phyloP scores from a whole-genome alignment of 805 yeast genomes.

The Yueomyces sp. region DNA sequence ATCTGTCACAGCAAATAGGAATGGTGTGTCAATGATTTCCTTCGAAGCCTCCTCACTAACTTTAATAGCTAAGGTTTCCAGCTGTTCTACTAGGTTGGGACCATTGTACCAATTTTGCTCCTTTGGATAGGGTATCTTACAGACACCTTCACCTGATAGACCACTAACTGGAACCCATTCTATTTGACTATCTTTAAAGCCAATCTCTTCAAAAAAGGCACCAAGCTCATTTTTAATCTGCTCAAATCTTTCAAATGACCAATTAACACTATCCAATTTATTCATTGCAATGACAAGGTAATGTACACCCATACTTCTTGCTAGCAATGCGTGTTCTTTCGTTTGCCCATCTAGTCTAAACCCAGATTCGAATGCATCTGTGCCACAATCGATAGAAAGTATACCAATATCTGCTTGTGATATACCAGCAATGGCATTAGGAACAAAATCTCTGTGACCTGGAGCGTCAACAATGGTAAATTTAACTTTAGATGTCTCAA shows the following conservation, averaged over 20 bases:
- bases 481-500: conserved; percentile 87
- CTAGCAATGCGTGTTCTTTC: conserved; percentile 90
- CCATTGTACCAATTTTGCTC: conserved; percentile 82
- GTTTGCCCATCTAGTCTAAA: conserved; percentile 98
- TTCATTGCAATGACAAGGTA: conserved; percentile 83
- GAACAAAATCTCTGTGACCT: conserved; percentile 96
- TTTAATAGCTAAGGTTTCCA: conserved; percentile 37
- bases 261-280: conserved; percentile 73
- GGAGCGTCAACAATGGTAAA: conserved; percentile 98
- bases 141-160: conserved; percentile 89
- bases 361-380: conserved; percentile 98
- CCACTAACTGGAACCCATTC: conserved; percentile 94
- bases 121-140: conserved; percentile 45
- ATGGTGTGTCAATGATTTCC: conserved; percentile 27
- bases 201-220: conserved; percentile 65
- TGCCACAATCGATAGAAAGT: conserved; percentile 89
- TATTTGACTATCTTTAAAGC: conserved; percentile 71
- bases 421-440: conserved; percentile 98
- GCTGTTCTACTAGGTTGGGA: conserved; percentile 71
- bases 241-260: conserved; percentile 87
- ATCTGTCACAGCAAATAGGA: conserved; percentile 53
- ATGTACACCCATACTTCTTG: conserved; percentile 94
- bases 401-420: conserved; percentile 98
- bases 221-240: conserved; percentile 80
- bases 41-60: conserved; percentile 7